phyloP scores from a whole-genome alignment of 176 grass and related monocot genomes.

The Oryza glumipatula region DNA sequence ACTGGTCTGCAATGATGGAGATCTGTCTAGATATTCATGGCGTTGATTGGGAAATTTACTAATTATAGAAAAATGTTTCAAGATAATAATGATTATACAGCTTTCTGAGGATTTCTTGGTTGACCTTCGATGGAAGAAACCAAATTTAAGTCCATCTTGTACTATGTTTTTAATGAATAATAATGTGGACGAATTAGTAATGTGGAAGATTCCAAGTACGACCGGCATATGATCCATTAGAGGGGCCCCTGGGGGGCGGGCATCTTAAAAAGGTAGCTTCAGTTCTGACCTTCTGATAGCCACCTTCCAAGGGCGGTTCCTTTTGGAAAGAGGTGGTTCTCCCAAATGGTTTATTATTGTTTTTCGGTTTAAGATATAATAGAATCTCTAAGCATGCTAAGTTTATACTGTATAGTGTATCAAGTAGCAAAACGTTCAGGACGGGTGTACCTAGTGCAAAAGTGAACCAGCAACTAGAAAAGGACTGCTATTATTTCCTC shows the following conservation, averaged over 20 bases:
- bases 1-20: background rate
- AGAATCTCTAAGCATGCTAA: background rate
- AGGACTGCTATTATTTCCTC: background rate
- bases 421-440: slow-evolving; percentile 5
- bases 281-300: background rate
- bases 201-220: background rate
- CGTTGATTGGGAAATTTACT: background rate
- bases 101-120: too few species aligned
- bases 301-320: background rate
- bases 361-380: slow-evolving; percentile 16
- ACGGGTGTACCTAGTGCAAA: background rate
- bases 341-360: background rate
- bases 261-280: background rate
- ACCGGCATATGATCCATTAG: background rate
- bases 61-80: background rate
- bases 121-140: too few species aligned
- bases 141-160: background rate
- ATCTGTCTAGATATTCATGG: background rate
- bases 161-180: background rate
- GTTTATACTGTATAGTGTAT: background rate
- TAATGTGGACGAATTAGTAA: background rate
- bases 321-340: background rate
- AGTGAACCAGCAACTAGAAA: background rate
- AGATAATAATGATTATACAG: background rate
- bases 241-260: too few species aligned